A percentile compares a stretch with the other conserved stretches of the same genome.
Evolutionary conservation across 2,329 filamentous ascomycete species (phyloP).

Genomic region (Fusarium bactridioides): DNA sequence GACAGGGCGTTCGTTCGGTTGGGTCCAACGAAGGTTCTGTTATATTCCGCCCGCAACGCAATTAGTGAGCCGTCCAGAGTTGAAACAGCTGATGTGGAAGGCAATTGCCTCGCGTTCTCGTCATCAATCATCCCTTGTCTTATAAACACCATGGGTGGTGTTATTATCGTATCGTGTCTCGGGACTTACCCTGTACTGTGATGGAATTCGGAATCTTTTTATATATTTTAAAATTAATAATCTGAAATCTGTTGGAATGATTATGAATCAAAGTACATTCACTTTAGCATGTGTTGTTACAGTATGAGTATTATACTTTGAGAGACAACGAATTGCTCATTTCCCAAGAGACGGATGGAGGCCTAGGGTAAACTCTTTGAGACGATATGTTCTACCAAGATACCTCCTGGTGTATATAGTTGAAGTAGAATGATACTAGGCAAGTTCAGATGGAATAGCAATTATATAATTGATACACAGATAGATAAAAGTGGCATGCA

Average conservation of each 20-base stretch:
- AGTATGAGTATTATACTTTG: not conserved
- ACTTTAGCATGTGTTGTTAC: not conserved
- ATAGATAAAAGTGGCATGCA: not conserved
- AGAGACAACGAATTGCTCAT: not conserved
- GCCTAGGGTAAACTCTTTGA: not conserved
- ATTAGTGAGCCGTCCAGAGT: not conserved
- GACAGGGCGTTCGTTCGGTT: not conserved
- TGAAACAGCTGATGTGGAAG: constrained; percentile 4
- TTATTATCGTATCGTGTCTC: not conserved
- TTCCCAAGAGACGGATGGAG: not conserved
- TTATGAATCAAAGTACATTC: not conserved
- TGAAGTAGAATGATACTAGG: not conserved
- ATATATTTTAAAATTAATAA: not conserved
- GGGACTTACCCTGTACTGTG: not conserved
- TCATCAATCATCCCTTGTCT: not conserved
- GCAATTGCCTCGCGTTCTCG: not conserved
- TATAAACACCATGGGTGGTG: not conserved
- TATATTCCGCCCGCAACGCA: not conserved
- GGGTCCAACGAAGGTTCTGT: not conserved
- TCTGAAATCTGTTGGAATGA: not conserved
- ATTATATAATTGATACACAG: accelerated
- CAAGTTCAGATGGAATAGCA: not conserved
- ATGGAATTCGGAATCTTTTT: not conserved
- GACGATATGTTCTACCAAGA: too few species aligned
- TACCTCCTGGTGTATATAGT: too few species aligned